These are phyloP conservation scores for Biscogniauxia mediterranea DNA, from an alignment of 2,329 filamentous ascomycete species.

Conservation along the genomic window DNA sequence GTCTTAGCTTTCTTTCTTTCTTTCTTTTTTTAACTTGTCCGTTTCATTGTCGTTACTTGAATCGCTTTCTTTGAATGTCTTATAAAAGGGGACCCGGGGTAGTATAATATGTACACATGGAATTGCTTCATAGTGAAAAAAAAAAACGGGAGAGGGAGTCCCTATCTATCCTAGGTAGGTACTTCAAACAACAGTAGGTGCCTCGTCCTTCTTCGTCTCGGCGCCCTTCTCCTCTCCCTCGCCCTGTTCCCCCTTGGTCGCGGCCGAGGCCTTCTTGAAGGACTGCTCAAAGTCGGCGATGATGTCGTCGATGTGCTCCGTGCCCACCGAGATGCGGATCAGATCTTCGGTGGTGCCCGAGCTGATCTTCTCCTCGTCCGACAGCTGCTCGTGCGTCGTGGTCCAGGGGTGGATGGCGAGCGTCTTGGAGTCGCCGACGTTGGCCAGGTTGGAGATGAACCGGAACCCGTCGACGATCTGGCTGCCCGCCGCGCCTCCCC, in stretches of 20 bases:
- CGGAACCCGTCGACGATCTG: constrained; percentile 93
- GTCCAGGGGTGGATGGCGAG: constrained; percentile 93
- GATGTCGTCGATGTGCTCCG: constrained; percentile 96
- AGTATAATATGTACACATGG: no score
- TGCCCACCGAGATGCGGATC: constrained; percentile 93
- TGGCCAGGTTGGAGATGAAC: constrained; percentile 92
- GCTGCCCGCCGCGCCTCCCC: constrained; percentile 80
- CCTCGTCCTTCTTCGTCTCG: constrained; percentile 37
- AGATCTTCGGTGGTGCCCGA: constrained; percentile 88
- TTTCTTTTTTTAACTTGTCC: no score
- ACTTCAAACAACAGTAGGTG: constrained; percentile 36
- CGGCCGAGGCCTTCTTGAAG: constrained; percentile 61
- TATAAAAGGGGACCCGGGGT: no score
- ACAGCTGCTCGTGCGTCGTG: constrained; percentile 91
- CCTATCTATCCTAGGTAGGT: neutral
- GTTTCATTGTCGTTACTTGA: no score
- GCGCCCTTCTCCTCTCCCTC: constrained; percentile 18
- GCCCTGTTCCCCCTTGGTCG: constrained; percentile 36
- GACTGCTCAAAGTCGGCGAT: constrained; percentile 94
- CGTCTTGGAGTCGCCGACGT: constrained; percentile 94
- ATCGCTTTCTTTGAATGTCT: no score
- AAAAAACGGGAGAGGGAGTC: no score
- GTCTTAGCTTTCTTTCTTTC: no score
- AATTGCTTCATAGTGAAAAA: no score
- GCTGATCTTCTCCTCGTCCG: constrained; percentile 69